phyloP scores from a whole-genome alignment of 148 eudicot species.

The Diospyros lotus region DNA sequence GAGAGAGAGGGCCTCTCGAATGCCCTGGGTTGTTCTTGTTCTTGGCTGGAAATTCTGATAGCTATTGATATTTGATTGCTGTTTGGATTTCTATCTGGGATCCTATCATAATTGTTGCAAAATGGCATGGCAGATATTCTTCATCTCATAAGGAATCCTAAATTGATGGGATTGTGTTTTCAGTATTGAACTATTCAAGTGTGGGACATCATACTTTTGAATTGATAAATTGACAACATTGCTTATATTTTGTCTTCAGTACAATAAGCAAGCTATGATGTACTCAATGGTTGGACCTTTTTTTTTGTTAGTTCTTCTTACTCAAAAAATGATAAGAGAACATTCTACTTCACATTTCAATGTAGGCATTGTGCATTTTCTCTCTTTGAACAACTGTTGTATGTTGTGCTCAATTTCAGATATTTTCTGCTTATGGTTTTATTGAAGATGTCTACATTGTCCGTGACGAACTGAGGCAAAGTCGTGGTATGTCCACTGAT shows the following conservation, averaged over 20 bases:
- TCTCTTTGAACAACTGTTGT: not conserved
- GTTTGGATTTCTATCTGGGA: no score
- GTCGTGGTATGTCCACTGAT: conserved; percentile 63
- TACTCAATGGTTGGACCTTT: not conserved
- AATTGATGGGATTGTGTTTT: not conserved
- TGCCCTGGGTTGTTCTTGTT: no score
- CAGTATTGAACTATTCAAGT: not conserved
- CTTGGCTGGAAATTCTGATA: no score
- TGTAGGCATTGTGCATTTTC: conserved; percentile 1
- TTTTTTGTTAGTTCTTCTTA: not conserved
- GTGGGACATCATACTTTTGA: not conserved
- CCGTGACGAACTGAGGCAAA: conserved; percentile 56
- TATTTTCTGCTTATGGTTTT: conserved; percentile 73
- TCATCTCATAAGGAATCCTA: conserved; percentile 1
- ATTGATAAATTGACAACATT: not conserved
- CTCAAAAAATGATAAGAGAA: not conserved
- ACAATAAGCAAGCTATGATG: not conserved
- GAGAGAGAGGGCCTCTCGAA: no score
- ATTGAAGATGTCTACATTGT: conserved; percentile 68
- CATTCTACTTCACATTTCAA: not conserved
- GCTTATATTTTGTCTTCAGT: not conserved
- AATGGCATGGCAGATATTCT: not conserved
- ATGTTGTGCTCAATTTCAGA: conserved; percentile 30
- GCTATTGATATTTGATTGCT: no score
- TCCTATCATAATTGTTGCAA: no score